Evolutionary conservation across 202 grass and related monocot genomes (phyloP), one percentile per base, ranked within the genome.

Genomic region (Eragrostis tef): DNA sequence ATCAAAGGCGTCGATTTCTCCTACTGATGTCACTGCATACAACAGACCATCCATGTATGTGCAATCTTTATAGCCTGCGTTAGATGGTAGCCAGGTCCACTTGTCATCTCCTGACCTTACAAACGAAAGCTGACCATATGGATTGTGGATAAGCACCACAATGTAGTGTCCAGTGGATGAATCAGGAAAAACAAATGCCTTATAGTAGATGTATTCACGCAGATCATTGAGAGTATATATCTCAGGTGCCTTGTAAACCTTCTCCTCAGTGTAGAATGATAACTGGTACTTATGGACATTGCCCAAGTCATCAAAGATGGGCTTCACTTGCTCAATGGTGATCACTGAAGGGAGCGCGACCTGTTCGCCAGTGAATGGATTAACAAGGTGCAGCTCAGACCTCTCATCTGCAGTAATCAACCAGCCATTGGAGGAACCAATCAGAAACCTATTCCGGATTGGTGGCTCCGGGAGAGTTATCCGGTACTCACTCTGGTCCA

Each of bases 181-280:
- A 58, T 70, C 78, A 59, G 65, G 53, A 45, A 81, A 81, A 44
- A 82, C 19, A 73, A 64, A 73, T 13, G 69, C 69, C 45, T 50
- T 72, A 7, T 51, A 34, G 67, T 17, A 81, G 53, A 81, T 6
- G 5, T 14, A 14, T 5, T 81, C 53, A 31, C 66, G 52, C 6
- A 81, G 67, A 7, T 61, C 19, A 7, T 11, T 22, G 7, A 41
- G 27, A 79, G 3, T 47, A 42, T 67, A 2, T 20, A 17, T 19
- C 14, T 61, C 11, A 5, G 63, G 12, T 0, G 0, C 9, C 29
- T 9, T n/a, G 14, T 5, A 17, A 47, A 25, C 25, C 56, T 54
- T n/a, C 16, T 41, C 7, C 14, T 47, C 63, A 54, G 16, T 66
- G 63, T 66, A 41, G 29, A 19, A 39, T 65, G 62, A 39, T 21